Evolutionary conservation across 129 eudicot genomes (phyloP).

Genomic region (Daucus carota): DNA sequence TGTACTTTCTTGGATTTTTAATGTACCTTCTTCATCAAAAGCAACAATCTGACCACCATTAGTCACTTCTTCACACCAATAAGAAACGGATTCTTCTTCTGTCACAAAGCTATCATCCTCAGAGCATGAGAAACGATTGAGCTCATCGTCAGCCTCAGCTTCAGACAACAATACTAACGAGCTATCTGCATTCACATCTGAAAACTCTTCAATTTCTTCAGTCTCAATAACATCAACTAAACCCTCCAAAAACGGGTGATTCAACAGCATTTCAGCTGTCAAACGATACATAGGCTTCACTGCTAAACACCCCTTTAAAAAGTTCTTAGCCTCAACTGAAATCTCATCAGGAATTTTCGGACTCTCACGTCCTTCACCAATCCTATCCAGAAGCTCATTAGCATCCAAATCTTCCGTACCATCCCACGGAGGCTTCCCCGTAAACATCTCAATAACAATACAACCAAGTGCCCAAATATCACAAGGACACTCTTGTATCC

Average conservation of each 20-base stretch:
- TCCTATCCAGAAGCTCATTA: conserved; percentile 29
- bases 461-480: conserved; percentile 83
- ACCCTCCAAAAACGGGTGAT: conserved; percentile 52
- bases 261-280: conserved; percentile 55
- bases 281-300: conserved; percentile 46
- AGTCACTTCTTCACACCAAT: conserved; percentile 27
- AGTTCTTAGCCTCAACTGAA: conserved; percentile 46
- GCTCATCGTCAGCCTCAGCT: conserved; percentile 28
- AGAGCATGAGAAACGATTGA: conserved; percentile 8
- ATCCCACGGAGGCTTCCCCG: conserved; percentile 56
- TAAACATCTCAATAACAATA: conserved; percentile 60
- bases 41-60: background rate
- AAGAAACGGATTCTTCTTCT: conserved; percentile 20
- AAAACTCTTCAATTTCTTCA: conserved; percentile 20
- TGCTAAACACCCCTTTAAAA: conserved; percentile 64
- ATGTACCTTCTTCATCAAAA: background rate
- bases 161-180: conserved; percentile 24
- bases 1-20: conserved; percentile 10
- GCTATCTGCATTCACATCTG: conserved; percentile 28
- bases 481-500: conserved; percentile 46
- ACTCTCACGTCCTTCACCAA: conserved; percentile 32
- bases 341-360: conserved; percentile 29
- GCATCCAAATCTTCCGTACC: conserved; percentile 21
- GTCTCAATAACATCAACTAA: conserved; percentile 25
- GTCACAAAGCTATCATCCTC: conserved; percentile 16